Base-by-base conservation (phyloP, 2,329 filamentous ascomycete species). In the Aspergillus sclerotialis region DNA sequence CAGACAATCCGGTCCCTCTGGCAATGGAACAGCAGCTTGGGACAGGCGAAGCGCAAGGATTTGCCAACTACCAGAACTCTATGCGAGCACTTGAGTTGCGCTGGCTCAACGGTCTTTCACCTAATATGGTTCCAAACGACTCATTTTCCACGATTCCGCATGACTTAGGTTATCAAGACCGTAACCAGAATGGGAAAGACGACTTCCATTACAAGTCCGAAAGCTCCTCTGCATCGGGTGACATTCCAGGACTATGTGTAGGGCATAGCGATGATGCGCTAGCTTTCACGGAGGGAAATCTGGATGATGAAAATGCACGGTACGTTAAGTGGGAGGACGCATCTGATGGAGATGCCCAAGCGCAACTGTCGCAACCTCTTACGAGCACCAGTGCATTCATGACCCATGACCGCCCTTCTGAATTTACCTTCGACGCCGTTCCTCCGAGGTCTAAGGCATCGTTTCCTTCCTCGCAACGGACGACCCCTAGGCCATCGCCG, bases 401-500 rank as follows among this genome's bases (percentile, higher is more conserved):
- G 47, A 54, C 61, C 31, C 61, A 53, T 38, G 56, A 62, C 40
- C 44, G 42, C 16, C 49, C 51, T 4, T 42, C 53, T 2, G 59
- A 62, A 16, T 49, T 23, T 9, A 11, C 15, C 31, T 8, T 27
- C 23, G 23, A 25, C 11, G n/a, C 23, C 9, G 21, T 11, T 18
- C 14, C 31, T n/a, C 26, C 31, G 8, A 33, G 31, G 11, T 11
- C 31, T 6, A 37, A 26, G 28, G 39, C 45, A 63, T 46, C 38
- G 64, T 65, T 61, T 58, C 57, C 53, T 60, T 66, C 54, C 49
- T 58, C 45, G 45, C 52, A 29, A 44, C 55, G 31, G 45, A 56
- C 40, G 33, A 62, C 39, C 32, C 63, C 44, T 53, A 62, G 26
- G 53, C 59, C 50, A 50, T 68, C 33, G 53, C 50, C 42, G 61